phyloP scores from a whole-genome alignment of 1,284 basidiomycete genomes.

The Calocybe gambosa region DNA sequence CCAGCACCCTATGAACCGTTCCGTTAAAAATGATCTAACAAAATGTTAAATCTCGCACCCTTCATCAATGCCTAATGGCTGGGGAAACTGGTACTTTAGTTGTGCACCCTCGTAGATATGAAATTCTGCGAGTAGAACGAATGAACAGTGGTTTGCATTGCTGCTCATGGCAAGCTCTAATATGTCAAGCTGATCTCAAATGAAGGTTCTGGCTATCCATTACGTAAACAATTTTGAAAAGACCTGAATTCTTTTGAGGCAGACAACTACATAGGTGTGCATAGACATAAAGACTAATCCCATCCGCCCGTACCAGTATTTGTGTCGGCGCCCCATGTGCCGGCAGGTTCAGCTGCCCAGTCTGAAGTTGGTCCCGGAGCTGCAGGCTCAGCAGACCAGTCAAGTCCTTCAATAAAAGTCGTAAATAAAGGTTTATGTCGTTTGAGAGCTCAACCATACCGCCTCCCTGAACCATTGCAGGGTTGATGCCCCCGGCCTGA shows the following conservation, averaged over 20 bases:
- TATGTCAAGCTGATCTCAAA: no score
- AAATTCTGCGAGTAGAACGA: constrained; percentile 91
- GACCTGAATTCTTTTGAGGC: not conserved
- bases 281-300: constrained; percentile 43
- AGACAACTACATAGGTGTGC: constrained; percentile 11
- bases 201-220: constrained; percentile 1
- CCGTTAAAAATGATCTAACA: constrained; percentile 7
- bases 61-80: constrained; percentile 87
- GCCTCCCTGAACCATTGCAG: constrained; percentile 65
- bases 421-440: constrained; percentile 7
- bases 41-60: constrained; percentile 45
- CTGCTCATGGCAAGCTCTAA: constrained; percentile 32
- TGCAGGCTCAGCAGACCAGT: constrained; percentile 74
- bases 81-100: constrained; percentile 90
- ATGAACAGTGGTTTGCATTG: constrained; percentile 73
- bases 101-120: constrained; percentile 91
- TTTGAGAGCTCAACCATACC: constrained; percentile 37
- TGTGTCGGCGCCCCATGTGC: constrained; percentile 54
- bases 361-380: constrained; percentile 54
- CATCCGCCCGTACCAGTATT: constrained; percentile 41
- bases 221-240: constrained; percentile 10
- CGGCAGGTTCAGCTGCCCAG: constrained; percentile 78
- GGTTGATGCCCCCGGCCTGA: constrained; percentile 67
- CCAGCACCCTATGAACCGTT: constrained; percentile 62
- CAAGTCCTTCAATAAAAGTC: constrained; percentile 50